Base-by-base conservation (phyloP, 768 basidiomycete species). In the Cystofilobasidium ferigula region DNA sequence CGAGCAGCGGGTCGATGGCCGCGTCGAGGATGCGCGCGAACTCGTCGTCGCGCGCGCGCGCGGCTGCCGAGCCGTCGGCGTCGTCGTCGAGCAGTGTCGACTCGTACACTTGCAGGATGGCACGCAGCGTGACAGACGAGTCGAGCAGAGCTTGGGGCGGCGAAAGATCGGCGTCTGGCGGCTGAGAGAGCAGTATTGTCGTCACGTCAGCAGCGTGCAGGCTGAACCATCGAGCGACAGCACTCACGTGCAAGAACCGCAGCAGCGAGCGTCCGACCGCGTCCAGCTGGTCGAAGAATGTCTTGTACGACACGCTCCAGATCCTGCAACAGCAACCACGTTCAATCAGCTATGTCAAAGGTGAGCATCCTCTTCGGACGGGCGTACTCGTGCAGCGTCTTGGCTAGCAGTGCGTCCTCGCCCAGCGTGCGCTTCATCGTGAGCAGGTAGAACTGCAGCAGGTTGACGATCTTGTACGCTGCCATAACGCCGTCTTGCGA, bases 341-440 rank as follows among this genome's bases (percentile, higher is more conserved):
- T 3, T 2, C 1, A 14, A 34, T 57, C 42, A 63, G 63, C 2
- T 18, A 2, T 26, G 57, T 34, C n/a, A 24, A 13, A 48, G 34
- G 9, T 26, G 18, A 16, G 2, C 12, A 16, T 12, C 22, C 20
- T 22, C 9, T 2, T 18, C 38, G 28, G 47, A 1, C 18, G 32
- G 0, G 70, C 85, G 59, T 70, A 94, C 91, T 95, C 90, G 69
- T 84, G 79, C 34, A 98, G 78, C 0, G 87, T 86, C 64, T 78
- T 81, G 0, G 86, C 86, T 62, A 98, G 78, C 53, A 87, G 66
- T 1, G 93, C 89, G 3, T 86, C 79, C n/a, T 83, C 81, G 0
- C 95, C 95, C 48, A 97, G 86, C 1, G 93, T 97, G 57, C 89
- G 81, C 58, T 84, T 82, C 91, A 99, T 95, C 6, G 92, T 97